A percentile compares a stretch with the other conserved stretches of the same genome.
Conservation (phyloP, 2,329 filamentous ascomycete genomes). For the Mycosphaerella arachidis region DNA sequence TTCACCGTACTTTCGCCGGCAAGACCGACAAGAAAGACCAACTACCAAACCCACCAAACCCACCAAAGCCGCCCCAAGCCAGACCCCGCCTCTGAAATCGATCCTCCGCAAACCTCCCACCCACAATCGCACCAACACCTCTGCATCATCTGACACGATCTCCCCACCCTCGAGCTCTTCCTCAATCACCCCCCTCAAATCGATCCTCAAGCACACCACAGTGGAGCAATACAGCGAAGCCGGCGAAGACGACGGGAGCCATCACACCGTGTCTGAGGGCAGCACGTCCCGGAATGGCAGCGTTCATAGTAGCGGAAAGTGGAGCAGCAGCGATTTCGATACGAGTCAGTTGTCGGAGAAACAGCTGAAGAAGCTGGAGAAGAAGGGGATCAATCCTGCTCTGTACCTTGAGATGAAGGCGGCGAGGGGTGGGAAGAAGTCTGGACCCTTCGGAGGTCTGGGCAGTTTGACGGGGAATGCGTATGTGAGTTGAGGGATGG, state of each 20-base stretch:
- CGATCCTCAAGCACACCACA: constrained; percentile 15
- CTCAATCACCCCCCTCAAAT: constrained; percentile 5
- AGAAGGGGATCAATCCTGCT: constrained; percentile 46
- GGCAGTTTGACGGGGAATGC: constrained; percentile 29
- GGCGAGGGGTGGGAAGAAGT: constrained; percentile 34
- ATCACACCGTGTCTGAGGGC: constrained; percentile 23
- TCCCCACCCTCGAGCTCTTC: not conserved
- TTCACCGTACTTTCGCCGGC: not conserved
- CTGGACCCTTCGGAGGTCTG: not conserved
- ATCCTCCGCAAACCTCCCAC: not conserved
- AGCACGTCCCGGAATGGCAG: constrained; percentile 7
- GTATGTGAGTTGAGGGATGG: constrained; percentile 22
- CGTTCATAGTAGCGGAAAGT: constrained; percentile 25
- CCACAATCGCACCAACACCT: not conserved
- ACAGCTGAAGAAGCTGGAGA: constrained; percentile 42
- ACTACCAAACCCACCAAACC: not conserved
- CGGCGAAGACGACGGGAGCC: constrained; percentile 19
- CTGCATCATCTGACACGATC: not conserved
- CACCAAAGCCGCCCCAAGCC: not conserved
- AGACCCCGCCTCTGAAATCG: not conserved
- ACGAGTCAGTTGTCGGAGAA: constrained; percentile 36
- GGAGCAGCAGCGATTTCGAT: constrained; percentile 39
- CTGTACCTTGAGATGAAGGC: constrained; percentile 47
- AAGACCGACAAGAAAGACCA: not conserved
- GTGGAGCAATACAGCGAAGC: constrained; percentile 31